Evolutionary conservation across 148 eudicot genomes (phyloP).

Genomic region (Diospyros kaki): DNA sequence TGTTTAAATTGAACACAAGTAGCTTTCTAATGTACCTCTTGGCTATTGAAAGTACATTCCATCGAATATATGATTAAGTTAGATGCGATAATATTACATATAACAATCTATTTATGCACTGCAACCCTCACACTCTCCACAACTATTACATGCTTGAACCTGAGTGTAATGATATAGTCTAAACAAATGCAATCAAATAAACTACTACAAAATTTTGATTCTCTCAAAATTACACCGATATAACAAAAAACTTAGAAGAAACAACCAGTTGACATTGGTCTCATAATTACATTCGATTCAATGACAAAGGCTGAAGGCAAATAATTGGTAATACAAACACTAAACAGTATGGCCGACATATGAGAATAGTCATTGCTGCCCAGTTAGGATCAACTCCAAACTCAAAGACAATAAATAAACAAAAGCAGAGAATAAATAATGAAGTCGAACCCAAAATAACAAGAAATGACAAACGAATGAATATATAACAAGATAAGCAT

Average conservation of each 20-base stretch:
- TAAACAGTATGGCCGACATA: neutral
- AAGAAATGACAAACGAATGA: neutral
- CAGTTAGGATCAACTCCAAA: neutral
- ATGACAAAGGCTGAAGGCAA: neutral
- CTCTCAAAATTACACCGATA: neutral
- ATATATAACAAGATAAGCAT: neutral
- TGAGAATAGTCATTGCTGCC: neutral
- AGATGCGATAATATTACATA: neutral
- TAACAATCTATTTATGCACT: too few relatives aligned
- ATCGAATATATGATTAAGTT: neutral
- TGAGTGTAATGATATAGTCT: too few relatives aligned
- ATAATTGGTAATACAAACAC: neutral
- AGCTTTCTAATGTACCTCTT: neutral
- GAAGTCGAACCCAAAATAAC: neutral
- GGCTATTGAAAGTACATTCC: neutral
- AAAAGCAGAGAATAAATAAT: neutral
- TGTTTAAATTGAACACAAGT: neutral
- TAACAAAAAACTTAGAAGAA: neutral
- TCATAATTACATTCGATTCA: neutral
- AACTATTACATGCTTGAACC: too few relatives aligned
- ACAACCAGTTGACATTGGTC: neutral
- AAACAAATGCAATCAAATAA: too few relatives aligned
- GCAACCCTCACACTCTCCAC: too few relatives aligned
- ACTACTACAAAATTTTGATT: too few relatives aligned
- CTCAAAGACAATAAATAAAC: neutral